Conservation (phyloP, 176 grass and related monocot species). For the Musa itinerans region DNA sequence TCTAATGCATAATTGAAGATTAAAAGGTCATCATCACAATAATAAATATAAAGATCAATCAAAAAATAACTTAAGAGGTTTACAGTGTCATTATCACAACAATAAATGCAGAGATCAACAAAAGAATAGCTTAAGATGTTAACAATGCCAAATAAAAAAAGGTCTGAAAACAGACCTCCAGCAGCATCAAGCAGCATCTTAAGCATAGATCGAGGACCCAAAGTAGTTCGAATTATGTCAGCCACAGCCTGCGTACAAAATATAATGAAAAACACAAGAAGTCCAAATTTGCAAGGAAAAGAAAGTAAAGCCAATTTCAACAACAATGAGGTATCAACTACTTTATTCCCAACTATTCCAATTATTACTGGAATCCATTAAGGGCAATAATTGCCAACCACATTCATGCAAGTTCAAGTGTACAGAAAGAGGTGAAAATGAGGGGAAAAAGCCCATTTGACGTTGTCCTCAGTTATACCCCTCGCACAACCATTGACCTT, state of each 20-base stretch:
- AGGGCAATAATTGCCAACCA: neutral
- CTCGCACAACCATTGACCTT: too few species aligned
- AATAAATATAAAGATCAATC: too few species aligned
- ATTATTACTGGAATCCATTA: neutral
- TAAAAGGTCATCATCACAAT: too few species aligned
- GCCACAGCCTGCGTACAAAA: constrained; percentile 65
- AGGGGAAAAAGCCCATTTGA: neutral
- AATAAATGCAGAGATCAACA: neutral
- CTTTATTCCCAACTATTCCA: neutral
- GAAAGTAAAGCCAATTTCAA: too few species aligned
- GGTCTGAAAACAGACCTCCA: constrained; percentile 39
- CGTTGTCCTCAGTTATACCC: too few species aligned
- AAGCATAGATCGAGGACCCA: constrained; percentile 94
- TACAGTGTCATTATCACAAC: too few species aligned
- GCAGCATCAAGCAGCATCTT: constrained; percentile 96
- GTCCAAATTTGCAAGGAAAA: constrained; percentile 1
- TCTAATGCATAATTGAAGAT: too few species aligned
- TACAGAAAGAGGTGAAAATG: neutral
- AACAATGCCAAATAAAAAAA: neutral
- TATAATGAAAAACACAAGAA: neutral
- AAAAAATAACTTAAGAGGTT: too few species aligned
- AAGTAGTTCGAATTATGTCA: constrained; percentile 89
- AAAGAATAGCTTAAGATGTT: neutral
- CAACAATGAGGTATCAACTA: neutral
- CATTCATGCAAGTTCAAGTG: neutral